These are phyloP conservation scores for Zygnema circumcarinatum DNA, from an alignment of 139 green algal species.

Conservation along the genomic window DNA sequence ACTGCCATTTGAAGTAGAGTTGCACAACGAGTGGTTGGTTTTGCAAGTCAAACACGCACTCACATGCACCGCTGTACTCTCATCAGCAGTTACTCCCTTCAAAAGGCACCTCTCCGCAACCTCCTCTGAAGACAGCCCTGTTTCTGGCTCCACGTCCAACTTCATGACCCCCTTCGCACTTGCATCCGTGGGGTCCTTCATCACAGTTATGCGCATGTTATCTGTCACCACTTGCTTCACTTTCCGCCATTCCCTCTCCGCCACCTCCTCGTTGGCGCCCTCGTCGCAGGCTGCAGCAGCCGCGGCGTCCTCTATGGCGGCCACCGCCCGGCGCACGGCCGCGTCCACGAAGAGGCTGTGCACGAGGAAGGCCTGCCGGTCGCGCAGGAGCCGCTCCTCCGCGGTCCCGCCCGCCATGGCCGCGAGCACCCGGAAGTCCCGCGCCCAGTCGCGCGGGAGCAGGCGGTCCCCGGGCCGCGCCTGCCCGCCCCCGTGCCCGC, in stretches of 20 bases:
- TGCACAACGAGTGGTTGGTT: too few relatives aligned
- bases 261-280: neutral
- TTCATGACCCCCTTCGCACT: slow-evolving; percentile 26
- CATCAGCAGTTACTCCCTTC: slow-evolving; percentile 55
- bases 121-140: neutral
- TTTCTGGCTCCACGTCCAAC: slow-evolving; percentile 2
- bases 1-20: too few relatives aligned
- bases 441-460: slow-evolving; percentile 15
- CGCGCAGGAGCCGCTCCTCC: slow-evolving; percentile 53
- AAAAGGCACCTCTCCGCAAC: slow-evolving; percentile 36
- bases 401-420: slow-evolving; percentile 19
- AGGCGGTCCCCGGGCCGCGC: neutral
- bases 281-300: neutral
- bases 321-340: slow-evolving; percentile 26
- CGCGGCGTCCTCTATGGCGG: slow-evolving; percentile 19
- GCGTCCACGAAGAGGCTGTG: slow-evolving; percentile 54
- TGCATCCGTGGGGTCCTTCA: slow-evolving; percentile 10
- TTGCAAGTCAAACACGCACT: too few relatives aligned
- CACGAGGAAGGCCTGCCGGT: slow-evolving; percentile 55
- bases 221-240: neutral
- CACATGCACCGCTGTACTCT: slow-evolving; percentile 58
- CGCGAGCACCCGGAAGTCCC: slow-evolving; percentile 36
- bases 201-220: slow-evolving; percentile 11
- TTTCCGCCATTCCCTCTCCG: neutral
- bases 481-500: slow-evolving; percentile 50